phyloP scores from a whole-genome alignment of 2,329 filamentous ascomycete species.

The Aspergillus sergii region DNA sequence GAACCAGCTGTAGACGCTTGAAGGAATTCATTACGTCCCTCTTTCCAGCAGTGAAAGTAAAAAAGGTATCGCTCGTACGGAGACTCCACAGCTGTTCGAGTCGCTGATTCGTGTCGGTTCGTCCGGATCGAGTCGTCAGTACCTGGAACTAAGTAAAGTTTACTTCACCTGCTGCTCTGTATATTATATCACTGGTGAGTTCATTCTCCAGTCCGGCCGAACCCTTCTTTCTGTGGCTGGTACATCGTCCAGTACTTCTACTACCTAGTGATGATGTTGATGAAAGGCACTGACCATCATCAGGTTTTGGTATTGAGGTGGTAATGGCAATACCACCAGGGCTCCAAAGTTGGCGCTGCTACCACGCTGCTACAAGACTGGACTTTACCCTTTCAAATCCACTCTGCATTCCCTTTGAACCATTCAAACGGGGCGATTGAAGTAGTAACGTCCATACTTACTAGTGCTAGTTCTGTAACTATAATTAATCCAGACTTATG shows the following conservation, averaged over 20 bases:
- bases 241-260: neutral
- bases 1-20: neutral
- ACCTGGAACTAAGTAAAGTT: slow-evolving; percentile 23
- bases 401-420: neutral
- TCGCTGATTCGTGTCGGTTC: slow-evolving; percentile 27
- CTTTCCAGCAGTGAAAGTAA: neutral
- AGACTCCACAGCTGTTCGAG: slow-evolving; percentile 18
- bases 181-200: slow-evolving; percentile 1
- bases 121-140: slow-evolving; percentile 27
- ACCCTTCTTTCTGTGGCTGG: neutral
- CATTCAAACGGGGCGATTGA: neutral
- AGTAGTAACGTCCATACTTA: neutral
- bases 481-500: slow-evolving; percentile 3
- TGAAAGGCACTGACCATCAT: neutral
- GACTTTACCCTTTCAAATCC: neutral
- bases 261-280: neutral
- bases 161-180: slow-evolving; percentile 2
- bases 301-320: neutral
- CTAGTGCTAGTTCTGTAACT: neutral
- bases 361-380: neutral
- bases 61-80: neutral
- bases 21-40: slow-evolving; percentile 5
- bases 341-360: neutral
- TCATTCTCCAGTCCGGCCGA: neutral
- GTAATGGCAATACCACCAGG: neutral